A percentile compares a stretch with the other conserved stretches of the same genome.
phyloP scores from a whole-genome alignment of 441 rosid species.

The Viola pubescens region DNA sequence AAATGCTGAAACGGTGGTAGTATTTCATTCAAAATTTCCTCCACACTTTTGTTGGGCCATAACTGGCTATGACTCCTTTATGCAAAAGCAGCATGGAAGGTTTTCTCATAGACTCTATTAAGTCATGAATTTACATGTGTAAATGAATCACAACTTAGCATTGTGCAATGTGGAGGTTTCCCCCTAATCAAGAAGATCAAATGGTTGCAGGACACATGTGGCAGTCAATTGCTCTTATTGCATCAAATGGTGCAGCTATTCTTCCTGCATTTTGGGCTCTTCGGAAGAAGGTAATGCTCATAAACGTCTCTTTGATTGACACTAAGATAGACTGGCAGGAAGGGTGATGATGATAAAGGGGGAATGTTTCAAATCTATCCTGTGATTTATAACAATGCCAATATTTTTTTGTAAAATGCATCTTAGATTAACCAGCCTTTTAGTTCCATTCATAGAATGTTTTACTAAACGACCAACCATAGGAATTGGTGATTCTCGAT shows the following conservation, averaged over 20 bases:
- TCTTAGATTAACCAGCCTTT: background rate
- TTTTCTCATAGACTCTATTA: too few relatives aligned
- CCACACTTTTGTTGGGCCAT: too few relatives aligned
- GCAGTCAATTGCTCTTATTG: constrained; percentile 81
- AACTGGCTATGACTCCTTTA: too few relatives aligned
- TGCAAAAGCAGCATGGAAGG: too few relatives aligned
- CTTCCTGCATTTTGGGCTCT: constrained; percentile 91
- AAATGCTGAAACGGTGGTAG: too few relatives aligned
- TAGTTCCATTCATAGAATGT: constrained; percentile 2
- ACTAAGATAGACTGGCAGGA: background rate
- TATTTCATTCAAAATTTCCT: too few relatives aligned
- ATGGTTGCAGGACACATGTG: constrained; percentile 59
- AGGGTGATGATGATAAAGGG: background rate
- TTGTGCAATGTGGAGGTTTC: background rate
- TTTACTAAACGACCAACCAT: background rate
- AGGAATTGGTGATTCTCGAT: constrained; percentile 1
- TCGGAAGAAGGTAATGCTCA: constrained; percentile 59
- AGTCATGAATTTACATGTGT: too few relatives aligned
- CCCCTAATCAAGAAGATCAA: constrained; percentile 25
- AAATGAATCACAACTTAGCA: too few relatives aligned
- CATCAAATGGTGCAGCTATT: constrained; percentile 84
- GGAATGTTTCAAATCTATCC: too few relatives aligned
- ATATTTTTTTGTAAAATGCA: too few relatives aligned
- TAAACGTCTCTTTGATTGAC: background rate
- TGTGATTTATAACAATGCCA: too few relatives aligned